Evolutionary conservation across 768 basidiomycete species (phyloP), one percentile per base, ranked within the genome.

Genomic region (Podaxis mareebaensis): DNA sequence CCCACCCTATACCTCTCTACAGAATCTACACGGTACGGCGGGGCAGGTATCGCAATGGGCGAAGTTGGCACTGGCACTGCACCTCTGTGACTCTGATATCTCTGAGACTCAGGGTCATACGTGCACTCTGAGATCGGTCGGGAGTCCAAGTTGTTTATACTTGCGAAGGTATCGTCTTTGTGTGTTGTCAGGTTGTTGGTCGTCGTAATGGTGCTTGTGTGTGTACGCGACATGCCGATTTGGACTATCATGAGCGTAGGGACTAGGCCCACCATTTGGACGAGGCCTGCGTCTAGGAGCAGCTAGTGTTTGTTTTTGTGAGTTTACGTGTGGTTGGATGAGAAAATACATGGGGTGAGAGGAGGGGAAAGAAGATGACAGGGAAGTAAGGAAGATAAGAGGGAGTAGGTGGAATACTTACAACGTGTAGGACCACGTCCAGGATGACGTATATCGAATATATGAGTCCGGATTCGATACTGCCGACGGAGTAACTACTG

Each of bases 391-490:
- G 17, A 20, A 44, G 42, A 44, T 33, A 33, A 33, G 33, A 10
- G 33, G 33, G 33, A 33, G 33, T 2, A 33, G 33, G 33, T 33
- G 33, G 33, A 33, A 33, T 33, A 55, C 61, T 15, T 48, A 62
- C 61, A 13, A 46, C 17, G 30, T 62, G 42, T n/a, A 62, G 33
- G 53, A 62, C 53, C 30, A 62, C 61, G 24, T 62, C 61, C 11
- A 62, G 30, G 22, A 62, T 62, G 53, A 62, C 53, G 22, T 62
- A 62, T 46, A 74, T 26, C 0, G 77, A 75, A 61, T 81, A 79
- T 15, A 79, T 65, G 3, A 74, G 53, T 0, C 79, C 78, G 1
- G 78, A 79, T 70, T 79, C 78, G 44, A 78, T 67, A 22, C 79
- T 79, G 52, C 40, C 8, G 8, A 33, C 10, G 8, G 33, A 33